phyloP scores from a whole-genome alignment of 495 filamentous ascomycete genomes.

The Aspergillus heteromorphus region DNA sequence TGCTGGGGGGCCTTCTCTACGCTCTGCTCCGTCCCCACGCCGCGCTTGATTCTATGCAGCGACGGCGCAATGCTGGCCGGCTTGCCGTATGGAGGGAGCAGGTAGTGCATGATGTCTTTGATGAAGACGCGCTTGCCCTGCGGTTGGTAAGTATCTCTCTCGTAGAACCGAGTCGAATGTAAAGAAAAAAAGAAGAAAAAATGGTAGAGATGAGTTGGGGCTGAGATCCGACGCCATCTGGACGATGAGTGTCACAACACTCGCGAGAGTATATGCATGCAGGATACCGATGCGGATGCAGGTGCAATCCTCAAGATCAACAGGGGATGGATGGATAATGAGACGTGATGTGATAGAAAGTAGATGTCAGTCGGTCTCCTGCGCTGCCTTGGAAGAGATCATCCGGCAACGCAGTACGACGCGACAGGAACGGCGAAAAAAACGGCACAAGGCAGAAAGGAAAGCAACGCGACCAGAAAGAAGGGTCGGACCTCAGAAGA shows the following conservation, averaged over 20 bases:
- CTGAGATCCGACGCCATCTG: background rate
- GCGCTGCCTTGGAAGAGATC: background rate
- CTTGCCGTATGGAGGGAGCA: constrained; percentile 68
- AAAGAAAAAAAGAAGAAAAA: too few species aligned
- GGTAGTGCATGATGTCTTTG: constrained; percentile 93
- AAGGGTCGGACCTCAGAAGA: constrained; percentile 57
- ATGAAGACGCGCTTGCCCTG: constrained; percentile 81
- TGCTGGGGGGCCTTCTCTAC: constrained; percentile 23
- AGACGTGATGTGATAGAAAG: background rate
- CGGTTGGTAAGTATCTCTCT: constrained; percentile 34
- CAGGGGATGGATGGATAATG: background rate
- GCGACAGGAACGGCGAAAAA: background rate
- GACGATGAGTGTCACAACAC: too few species aligned
- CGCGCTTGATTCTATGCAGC: constrained; percentile 55
- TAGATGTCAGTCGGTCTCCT: background rate
- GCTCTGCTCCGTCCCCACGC: constrained; percentile 49
- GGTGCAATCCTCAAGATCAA: too few species aligned
- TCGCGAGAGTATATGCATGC: too few species aligned
- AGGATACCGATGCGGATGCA: too few species aligned
- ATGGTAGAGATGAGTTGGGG: too few species aligned
- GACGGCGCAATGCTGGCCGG: constrained; percentile 70
- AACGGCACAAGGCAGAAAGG: constrained; percentile 2
- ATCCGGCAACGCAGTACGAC: background rate
- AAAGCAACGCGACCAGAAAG: constrained; percentile 16
- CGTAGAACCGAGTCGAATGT: background rate